Evolutionary conservation across 345 rosid species (phyloP), one percentile per base, ranked within the genome.

Genomic region (Lepidium aucheri): DNA sequence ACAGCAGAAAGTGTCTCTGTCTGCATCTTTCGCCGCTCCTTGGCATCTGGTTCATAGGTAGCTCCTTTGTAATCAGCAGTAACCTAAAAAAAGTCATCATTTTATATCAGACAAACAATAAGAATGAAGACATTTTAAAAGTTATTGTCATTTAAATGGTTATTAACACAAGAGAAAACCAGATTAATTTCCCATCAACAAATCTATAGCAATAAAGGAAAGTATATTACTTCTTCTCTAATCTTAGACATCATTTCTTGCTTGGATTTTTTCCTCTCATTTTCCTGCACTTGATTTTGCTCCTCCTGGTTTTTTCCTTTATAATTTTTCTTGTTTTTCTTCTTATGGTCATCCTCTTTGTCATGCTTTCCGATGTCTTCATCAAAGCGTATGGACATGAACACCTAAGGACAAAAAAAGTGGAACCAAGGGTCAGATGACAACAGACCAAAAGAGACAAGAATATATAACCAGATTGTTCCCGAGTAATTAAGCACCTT

Each of bases 11-110:
- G 93, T 46, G 84, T 77, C 53, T 80, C 99, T 3, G 89, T 71
- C 65, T 95, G 97, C 88, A 86, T 88, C 77, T 78, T 82, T 75
- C 78, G 79, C 73, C 68, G 77, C 73, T 93, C 89, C 69, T 10
- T 63, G 33, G 78, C 81, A 77, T 90, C 90, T 3, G 85, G 80
- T 59, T 78, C 76, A 36, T 79, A 83, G 47, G 86, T 73, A 79
- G 79, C 93, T 60, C 93, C 77, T 60, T 76, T 95, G 73, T 87
- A 87, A 72, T 94, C 99, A 61, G 96, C 88, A 79, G 73, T 76
- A 74, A 90, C 97, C 98, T 92, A 77, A 36, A 39, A 1, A 60
- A 17, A 24, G 45, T n/a, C 24, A 59, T 45, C 28, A 43, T 4
- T 43, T 60, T 26, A 60, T 14, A 50, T 44, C 45, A 50, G 45